Conservation (phyloP, 495 filamentous ascomycete genomes). For the Penicillium atrosanguineum region DNA sequence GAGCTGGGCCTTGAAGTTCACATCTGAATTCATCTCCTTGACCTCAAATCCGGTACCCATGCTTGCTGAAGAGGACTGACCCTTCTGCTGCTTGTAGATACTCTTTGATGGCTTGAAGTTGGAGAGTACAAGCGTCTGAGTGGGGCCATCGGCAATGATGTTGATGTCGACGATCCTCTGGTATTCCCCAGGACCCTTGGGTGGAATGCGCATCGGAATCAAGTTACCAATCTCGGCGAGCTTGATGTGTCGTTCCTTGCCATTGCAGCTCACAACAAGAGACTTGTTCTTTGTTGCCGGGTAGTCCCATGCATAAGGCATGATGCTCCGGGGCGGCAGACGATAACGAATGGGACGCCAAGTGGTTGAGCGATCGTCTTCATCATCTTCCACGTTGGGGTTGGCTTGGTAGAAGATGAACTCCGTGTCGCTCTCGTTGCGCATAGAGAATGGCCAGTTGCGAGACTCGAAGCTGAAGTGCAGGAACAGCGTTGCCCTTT, state of each 20-base stretch:
- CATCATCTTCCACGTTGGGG: slow-evolving; percentile 74
- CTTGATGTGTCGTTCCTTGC: slow-evolving; percentile 84
- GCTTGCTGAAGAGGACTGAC: slow-evolving; percentile 55
- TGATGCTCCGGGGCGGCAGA: slow-evolving; percentile 92
- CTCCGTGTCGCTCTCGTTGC: slow-evolving; percentile 94
- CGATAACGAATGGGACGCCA: slow-evolving; percentile 92
- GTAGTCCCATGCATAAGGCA: slow-evolving; percentile 99
- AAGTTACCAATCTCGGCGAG: slow-evolving; percentile 95
- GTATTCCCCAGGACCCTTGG: slow-evolving; percentile 51
- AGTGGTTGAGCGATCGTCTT: slow-evolving; percentile 70
- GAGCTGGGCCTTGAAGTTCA: slow-evolving; percentile 84
- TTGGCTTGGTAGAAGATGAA: slow-evolving; percentile 93
- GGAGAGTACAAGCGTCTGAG: slow-evolving; percentile 89
- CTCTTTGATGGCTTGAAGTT: slow-evolving; percentile 94
- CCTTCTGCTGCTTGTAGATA: slow-evolving; percentile 81
- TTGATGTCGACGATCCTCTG: slow-evolving; percentile 93
- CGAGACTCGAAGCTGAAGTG: slow-evolving; percentile 86
- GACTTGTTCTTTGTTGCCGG: slow-evolving; percentile 96
- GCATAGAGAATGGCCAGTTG: slow-evolving; percentile 97
- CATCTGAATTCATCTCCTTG: slow-evolving; percentile 80
- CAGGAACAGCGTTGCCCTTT: slow-evolving; percentile 87
- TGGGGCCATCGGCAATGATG: slow-evolving; percentile 90
- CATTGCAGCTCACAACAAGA: slow-evolving; percentile 73
- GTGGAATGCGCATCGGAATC: slow-evolving; percentile 79
- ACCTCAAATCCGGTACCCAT: slow-evolving; percentile 79